Evolutionary conservation across 495 filamentous ascomycete genomes (phyloP), one percentile per base, ranked within the genome.

Genomic region (Chaetomium fimeti): DNA sequence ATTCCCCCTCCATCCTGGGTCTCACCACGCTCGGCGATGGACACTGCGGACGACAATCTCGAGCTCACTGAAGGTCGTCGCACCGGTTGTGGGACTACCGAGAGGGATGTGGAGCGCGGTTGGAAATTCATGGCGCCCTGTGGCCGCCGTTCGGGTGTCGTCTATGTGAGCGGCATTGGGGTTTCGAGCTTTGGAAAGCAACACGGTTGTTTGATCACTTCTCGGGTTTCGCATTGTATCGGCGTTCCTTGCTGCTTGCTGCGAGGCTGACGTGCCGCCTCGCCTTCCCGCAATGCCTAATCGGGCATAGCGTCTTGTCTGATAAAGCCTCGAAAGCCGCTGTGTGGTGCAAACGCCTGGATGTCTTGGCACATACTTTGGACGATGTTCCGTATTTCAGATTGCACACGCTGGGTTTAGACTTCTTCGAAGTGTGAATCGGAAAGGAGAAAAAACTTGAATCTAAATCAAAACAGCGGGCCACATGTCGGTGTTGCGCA

Each of bases 31-130:
- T 86, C 89, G 71, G 79, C 83, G 61, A 70, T 84, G 68, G 88
- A 90, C 62, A 89, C 82, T 43, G 87, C 86, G 55, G 77, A 80
- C 28, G 93, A 95, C 58, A 91, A 74, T 60, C 91, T 85, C 62
- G 91, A 87, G 67, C 83, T 84, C 63, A 86, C 81, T 12, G 88
- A 91, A 42, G 84, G 86, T 69, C 78, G 84, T 77, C 78, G 81
- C 65, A 72, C 66, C 65, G 71, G 67, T 36, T 73, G 74, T 45
- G 77, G 69, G 25, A 68, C 81, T 68, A 77, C 77, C 25, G 66
- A 82, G 73, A 84, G 76, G 61, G 87, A 86, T 42, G 85, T 81
- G 58, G 84, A 79, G 75, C 72, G 74, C 64, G 73, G 60, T 62
- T 68, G 63, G 54, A 70, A 66, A 58, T 71, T 77, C 72, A 75